These are phyloP conservation scores for Sugiyamaella pinicola DNA, from an alignment of 1,139 yeast genomes.

Conservation along the genomic window DNA sequence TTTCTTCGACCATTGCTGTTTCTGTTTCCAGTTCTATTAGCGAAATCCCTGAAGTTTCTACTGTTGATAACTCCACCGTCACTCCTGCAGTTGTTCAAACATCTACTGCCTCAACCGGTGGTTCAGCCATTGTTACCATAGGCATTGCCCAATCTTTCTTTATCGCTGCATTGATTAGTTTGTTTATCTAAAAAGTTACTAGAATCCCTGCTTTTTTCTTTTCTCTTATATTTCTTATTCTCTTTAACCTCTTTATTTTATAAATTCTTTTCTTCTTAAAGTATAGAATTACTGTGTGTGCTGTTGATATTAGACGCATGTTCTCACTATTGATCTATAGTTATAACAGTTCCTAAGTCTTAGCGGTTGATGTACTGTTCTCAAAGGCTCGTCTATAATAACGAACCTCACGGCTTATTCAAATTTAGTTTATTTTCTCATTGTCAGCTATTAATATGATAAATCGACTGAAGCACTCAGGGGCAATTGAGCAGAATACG, in stretches of 20 bases:
- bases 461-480: no score
- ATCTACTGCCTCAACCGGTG: constrained; percentile 9
- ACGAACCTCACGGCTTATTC: no score
- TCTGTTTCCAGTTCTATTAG: background rate
- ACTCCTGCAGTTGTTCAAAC: constrained; percentile 4
- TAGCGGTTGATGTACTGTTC: no score
- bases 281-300: no score
- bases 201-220: no score
- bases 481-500: no score
- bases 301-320: no score
- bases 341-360: no score
- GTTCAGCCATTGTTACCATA: constrained; percentile 1
- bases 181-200: background rate
- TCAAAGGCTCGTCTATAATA: no score
- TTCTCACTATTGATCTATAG: no score
- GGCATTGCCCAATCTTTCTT: constrained; percentile 4
- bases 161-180: background rate
- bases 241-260: background rate
- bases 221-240: background rate
- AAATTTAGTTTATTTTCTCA: no score
- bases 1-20: background rate
- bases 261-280: background rate
- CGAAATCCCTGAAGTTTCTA: background rate
- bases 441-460: no score
- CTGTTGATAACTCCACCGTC: constrained; percentile 1